Conservation (phyloP, 495 filamentous ascomycete genomes). For the Haplographium delicatum region DNA sequence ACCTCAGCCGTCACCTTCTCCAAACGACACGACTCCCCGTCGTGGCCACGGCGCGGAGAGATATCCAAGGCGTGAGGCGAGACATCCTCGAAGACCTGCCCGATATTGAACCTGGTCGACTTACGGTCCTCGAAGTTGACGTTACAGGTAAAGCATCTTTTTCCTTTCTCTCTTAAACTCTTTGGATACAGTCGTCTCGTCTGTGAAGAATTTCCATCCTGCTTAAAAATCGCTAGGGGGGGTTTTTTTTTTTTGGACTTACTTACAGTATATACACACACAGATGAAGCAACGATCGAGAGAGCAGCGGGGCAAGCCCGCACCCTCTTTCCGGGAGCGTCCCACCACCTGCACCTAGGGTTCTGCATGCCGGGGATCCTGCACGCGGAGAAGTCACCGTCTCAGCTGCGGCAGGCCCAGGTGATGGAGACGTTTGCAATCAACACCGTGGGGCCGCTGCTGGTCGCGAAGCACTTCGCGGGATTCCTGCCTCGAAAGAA, state of each 20-base stretch:
- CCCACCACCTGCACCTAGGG: slow-evolving; percentile 59
- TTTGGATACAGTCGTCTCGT: background rate
- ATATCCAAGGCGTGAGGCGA: slow-evolving; percentile 45
- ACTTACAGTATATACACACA: background rate
- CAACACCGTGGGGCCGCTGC: slow-evolving; percentile 67
- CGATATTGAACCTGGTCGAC: slow-evolving; percentile 27
- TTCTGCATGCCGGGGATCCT: slow-evolving; percentile 70
- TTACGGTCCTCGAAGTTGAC: slow-evolving; percentile 54
- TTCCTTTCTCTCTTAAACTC: background rate
- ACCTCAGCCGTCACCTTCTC: slow-evolving; percentile 63
- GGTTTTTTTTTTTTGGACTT: no score
- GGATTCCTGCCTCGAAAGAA: slow-evolving; percentile 56
- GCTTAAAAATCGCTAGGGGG: no score
- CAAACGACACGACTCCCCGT: slow-evolving; percentile 60
- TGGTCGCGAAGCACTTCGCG: slow-evolving; percentile 71
- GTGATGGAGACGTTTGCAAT: slow-evolving; percentile 59
- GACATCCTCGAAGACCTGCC: slow-evolving; percentile 48
- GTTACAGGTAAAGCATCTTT: slow-evolving; percentile 42
- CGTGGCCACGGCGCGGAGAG: slow-evolving; percentile 63
- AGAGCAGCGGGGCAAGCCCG: slow-evolving; percentile 36
- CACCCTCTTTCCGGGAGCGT: slow-evolving; percentile 40
- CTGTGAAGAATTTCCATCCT: no score
- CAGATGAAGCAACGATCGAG: slow-evolving; percentile 44
- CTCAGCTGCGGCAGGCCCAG: slow-evolving; percentile 49
- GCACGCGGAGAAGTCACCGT: slow-evolving; percentile 66